Evolutionary conservation across 192 early-diverging fungal genomes (phyloP).

Genomic region (Helicostylum pulchrum): DNA sequence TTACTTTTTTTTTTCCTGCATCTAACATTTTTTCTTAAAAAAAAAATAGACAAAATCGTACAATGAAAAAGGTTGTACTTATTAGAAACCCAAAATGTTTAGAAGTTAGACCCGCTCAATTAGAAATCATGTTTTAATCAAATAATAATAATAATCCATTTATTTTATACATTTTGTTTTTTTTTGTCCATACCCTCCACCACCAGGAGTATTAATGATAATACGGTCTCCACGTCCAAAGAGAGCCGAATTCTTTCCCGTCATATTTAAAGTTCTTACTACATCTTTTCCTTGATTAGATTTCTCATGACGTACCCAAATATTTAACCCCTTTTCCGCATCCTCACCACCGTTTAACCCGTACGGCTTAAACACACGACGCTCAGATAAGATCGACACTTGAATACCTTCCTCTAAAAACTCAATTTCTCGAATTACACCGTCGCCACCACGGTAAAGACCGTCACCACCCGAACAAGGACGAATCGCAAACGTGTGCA

Average conservation of each 20-base stretch:
- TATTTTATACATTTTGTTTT: no score
- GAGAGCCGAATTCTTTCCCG: constrained; percentile 83
- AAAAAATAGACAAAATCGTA: constrained; percentile 14
- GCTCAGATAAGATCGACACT: constrained; percentile 89
- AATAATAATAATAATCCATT: no score
- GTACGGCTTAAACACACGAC: constrained; percentile 86
- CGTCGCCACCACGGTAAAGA: constrained; percentile 76
- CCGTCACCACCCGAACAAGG: constrained; percentile 78
- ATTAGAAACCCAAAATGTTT: constrained; percentile 9
- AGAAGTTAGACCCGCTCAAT: constrained; percentile 6
- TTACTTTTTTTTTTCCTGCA: background rate
- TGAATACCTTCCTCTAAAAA: constrained; percentile 77
- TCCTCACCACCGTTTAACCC: constrained; percentile 78
- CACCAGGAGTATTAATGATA: constrained; percentile 86
- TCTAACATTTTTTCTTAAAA: background rate
- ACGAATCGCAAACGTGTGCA: constrained; percentile 81
- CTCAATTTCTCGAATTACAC: constrained; percentile 91
- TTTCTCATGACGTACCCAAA: constrained; percentile 65
- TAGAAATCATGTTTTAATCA: constrained; percentile 15
- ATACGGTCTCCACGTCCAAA: constrained; percentile 80
- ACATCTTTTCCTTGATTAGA: constrained; percentile 31
- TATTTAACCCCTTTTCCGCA: constrained; percentile 72
- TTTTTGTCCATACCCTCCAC: constrained; percentile 75
- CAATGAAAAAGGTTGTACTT: constrained; percentile 19
- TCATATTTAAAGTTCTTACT: constrained; percentile 26